Evolutionary conservation across 495 filamentous ascomycete genomes (phyloP), one percentile per base, ranked within the genome.

Genomic region (Talaromyces wortmannii): DNA sequence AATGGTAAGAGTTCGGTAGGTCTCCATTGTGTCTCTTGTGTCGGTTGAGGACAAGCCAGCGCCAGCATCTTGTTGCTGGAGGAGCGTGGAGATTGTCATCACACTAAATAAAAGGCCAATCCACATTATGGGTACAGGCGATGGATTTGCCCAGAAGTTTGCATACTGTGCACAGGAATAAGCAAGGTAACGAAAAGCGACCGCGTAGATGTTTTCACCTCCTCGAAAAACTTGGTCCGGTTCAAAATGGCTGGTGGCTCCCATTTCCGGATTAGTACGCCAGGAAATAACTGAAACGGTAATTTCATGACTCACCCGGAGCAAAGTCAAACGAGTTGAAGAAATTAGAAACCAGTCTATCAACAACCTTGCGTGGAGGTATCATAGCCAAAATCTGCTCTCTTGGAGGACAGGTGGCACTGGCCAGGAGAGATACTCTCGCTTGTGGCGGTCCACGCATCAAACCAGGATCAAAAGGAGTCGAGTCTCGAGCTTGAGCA

Each of bases 31-130:
- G 54, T 92, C 86, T 40, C 88, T 64, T 4, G 87, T 78, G 66
- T 87, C 84, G 54, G 71, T 81, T 36, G 92, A 95, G 50, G 94
- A 79, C 82, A 97, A 86, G 2, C 94, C 89, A 31, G 97, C 52
- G 17, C 23, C 40, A 33, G 18, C 23, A 46, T 53, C 32, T 45
- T 53, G 52, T 33, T 53, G 52, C 45, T 53, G 52, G 40, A 53
- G 18, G 40, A 44, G 45, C 16, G 42, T 42, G 18, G 52, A 53
- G 15, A 45, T 53, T 61, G 87, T 87, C 76, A 97, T 81, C 71
- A 97, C 86, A 5, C 88, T 82, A 67, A 90, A 96, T 8, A 94
- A 77, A 61, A 96, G 75, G 5, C 88, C 92, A 59, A 98, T 75
- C 95, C 94, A 97, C 57, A 91, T 87, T 30, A 92, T 80, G 32